Evolutionary conservation across 352 stramenopile species (phyloP), one percentile per base, ranked within the genome.

Genomic region (Phytophthora rubi): DNA sequence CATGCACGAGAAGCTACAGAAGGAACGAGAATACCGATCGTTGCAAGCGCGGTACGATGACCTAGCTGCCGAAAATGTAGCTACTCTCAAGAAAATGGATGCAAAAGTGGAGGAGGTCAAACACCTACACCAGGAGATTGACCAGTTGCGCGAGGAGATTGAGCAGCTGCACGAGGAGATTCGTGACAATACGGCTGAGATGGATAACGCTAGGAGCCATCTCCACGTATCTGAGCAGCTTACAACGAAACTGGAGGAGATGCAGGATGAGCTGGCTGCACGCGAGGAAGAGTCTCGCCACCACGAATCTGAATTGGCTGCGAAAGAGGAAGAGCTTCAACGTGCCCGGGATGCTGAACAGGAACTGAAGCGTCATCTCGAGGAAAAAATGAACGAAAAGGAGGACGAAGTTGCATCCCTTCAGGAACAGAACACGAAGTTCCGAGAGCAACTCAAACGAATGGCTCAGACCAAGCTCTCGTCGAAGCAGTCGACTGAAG

Each of bases 1-100:
- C 10, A 68, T 87, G 62, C 81, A 89, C 28, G 81, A 89, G 59
- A 83, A 80, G 13, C 62, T 89, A 33, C 77, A 84, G 52, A 82
- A 75, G 47, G 81, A 88, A 53, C 77, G 81, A 33, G 77, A 88
- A 13, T 53, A 77, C 26, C 81, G 79, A 39, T 69, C 77, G 1
- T 33, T 85, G 37, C 77, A 86, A 62, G 39, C 53, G 9, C 72
- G 58, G 18, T 75, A 59, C 13, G 76, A 86, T 16, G 65, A 12
- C 10, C 59, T 85, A 51, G 64, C 57, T 23, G 66, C 35, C 48
- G 75, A 85, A 56, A 76, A 70, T 44, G 39, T 49, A 13, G 47
- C 54, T 16, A 47, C 56, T 54, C 53, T 30, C 9, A 56, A 69
- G 10, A 68, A 82, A 15, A 49, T 85, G 51, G 53, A 68, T 33